Percentiles rank a stretch among this genome's conserved stretches.
Conservation (phyloP, 2,329 filamentous ascomycete species). For the Pseudophaeomoniella oleicola region DNA sequence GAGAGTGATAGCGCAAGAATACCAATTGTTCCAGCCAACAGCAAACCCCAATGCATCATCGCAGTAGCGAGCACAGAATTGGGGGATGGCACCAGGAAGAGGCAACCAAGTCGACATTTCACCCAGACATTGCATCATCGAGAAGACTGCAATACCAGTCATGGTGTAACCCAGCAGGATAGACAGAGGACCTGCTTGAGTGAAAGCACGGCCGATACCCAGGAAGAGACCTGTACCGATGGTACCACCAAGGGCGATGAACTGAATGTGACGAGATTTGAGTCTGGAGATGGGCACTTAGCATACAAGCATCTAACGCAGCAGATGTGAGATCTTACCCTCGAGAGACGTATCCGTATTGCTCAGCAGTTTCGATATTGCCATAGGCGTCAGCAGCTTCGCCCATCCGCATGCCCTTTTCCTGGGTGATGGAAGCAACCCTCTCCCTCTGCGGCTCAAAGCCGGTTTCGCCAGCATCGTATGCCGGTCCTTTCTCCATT, state of each 20-base stretch:
- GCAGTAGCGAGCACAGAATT: slow-evolving; percentile 23
- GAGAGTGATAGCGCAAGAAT: slow-evolving; percentile 7
- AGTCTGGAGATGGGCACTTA: slow-evolving; percentile 1
- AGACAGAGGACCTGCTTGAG: slow-evolving; percentile 5
- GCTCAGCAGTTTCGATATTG: slow-evolving; percentile 31
- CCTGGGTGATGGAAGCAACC: background rate
- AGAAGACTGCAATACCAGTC: slow-evolving; percentile 27
- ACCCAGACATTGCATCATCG: slow-evolving; percentile 30
- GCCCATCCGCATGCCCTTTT: slow-evolving; percentile 1
- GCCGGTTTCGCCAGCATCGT: background rate
- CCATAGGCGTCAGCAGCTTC: slow-evolving; percentile 39
- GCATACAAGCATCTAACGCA: background rate
- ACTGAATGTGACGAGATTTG: slow-evolving; percentile 9
- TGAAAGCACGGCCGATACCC: slow-evolving; percentile 7
- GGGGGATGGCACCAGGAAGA: slow-evolving; percentile 32
- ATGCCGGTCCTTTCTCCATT: background rate
- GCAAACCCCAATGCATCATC: slow-evolving; percentile 34
- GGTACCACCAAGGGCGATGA: slow-evolving; percentile 9
- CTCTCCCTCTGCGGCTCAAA: background rate
- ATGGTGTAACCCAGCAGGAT: slow-evolving; percentile 7
- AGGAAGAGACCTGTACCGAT: slow-evolving; percentile 10
- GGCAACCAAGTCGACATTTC: slow-evolving; percentile 36
- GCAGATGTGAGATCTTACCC: slow-evolving; percentile 12
- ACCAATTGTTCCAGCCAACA: slow-evolving; percentile 25
- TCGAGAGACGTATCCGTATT: slow-evolving; percentile 36